Conservation (phyloP, 75 land plant genomes). For the Selaginella tamariscina region DNA sequence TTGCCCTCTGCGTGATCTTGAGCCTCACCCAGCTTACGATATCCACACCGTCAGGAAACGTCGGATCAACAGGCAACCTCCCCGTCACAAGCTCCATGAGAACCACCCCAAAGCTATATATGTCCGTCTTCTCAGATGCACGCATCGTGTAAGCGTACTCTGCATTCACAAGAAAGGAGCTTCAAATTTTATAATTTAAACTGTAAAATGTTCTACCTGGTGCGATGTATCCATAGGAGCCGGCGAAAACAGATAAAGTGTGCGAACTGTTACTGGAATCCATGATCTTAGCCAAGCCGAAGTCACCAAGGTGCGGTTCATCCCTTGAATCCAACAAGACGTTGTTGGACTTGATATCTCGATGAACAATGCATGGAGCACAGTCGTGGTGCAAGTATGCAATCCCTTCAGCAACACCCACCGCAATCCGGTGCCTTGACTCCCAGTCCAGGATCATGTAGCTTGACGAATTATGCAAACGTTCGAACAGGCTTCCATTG, state of each 20-base stretch:
- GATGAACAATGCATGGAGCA: slow-evolving; percentile 57
- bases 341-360: slow-evolving; percentile 82
- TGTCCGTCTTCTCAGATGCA: slow-evolving; percentile 78
- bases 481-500: slow-evolving; percentile 76
- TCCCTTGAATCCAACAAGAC: slow-evolving; percentile 51
- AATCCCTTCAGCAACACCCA: slow-evolving; percentile 61
- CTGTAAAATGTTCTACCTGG: slow-evolving; percentile 45
- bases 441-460: slow-evolving; percentile 38
- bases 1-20: not conserved
- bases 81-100: slow-evolving; percentile 77
- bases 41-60: slow-evolving; percentile 61
- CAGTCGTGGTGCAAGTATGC: slow-evolving; percentile 80
- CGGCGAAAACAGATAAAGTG: slow-evolving; percentile 51
- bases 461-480: slow-evolving; percentile 47
- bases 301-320: slow-evolving; percentile 79
- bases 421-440: slow-evolving; percentile 44
- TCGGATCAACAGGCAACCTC: slow-evolving; percentile 54
- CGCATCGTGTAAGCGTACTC: slow-evolving; percentile 96
- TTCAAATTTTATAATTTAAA: not conserved
- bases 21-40: slow-evolving; percentile 76
- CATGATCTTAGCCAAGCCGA: slow-evolving; percentile 57
- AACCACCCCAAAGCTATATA: slow-evolving; percentile 81
- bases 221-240: slow-evolving; percentile 92
- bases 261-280: slow-evolving; percentile 38
- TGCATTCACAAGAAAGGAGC: no score